Evolutionary conservation across 2,329 filamentous ascomycete species (phyloP).

Genomic region (Cladosporium sp.): DNA sequence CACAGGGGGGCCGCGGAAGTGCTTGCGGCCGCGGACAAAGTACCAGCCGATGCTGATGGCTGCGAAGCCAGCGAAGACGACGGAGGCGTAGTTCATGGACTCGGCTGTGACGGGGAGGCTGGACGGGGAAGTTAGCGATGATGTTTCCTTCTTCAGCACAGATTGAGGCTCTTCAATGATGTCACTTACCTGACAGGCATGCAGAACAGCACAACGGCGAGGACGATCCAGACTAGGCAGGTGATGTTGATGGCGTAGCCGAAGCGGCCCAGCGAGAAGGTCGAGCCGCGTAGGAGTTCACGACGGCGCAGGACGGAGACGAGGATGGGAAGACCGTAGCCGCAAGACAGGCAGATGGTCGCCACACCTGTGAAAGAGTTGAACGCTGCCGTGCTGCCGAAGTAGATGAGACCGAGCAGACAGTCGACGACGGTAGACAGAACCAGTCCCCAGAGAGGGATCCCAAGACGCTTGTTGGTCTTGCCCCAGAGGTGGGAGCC

Average conservation of each 20-base stretch:
- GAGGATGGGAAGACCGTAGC: conserved; percentile 74
- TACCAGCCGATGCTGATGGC: conserved; percentile 39
- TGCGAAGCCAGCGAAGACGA: conserved; percentile 37
- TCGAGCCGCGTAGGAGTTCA: conserved; percentile 64
- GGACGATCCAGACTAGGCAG: conserved; percentile 69
- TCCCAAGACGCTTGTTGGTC: conserved; percentile 66
- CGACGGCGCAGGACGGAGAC: conserved; percentile 69
- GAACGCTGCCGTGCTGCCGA: conserved; percentile 75
- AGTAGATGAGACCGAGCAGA: conserved; percentile 75
- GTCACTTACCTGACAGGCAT: conserved; percentile 60
- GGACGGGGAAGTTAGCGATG: background rate
- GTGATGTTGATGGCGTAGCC: conserved; percentile 68
- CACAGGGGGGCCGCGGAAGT: conserved; percentile 41
- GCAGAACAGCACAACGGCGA: conserved; percentile 73
- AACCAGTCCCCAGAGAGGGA: conserved; percentile 70
- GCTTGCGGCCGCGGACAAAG: conserved; percentile 38
- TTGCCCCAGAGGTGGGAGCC: conserved; percentile 39
- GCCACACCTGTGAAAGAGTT: conserved; percentile 79
- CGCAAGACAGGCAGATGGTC: conserved; percentile 74
- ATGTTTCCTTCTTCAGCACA: background rate
- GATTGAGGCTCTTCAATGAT: too few relatives aligned
- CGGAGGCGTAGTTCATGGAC: conserved; percentile 41
- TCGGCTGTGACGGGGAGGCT: conserved; percentile 23
- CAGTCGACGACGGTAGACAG: conserved; percentile 70
- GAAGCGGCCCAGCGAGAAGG: conserved; percentile 69